These are phyloP conservation scores for Cicer pinnatifidum DNA, from an alignment of 306 rosid species.

Conservation along the genomic window DNA sequence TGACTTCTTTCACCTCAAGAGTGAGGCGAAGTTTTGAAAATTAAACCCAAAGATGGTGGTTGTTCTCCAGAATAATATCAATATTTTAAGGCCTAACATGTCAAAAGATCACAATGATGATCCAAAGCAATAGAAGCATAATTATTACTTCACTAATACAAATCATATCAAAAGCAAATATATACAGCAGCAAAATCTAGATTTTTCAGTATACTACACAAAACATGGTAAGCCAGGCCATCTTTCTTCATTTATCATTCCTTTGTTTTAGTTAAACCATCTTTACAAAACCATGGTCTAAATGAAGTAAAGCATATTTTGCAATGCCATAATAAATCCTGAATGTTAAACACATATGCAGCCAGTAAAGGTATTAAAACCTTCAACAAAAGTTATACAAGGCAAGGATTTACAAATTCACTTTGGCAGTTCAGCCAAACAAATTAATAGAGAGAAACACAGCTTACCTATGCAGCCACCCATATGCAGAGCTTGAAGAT, in stretches of 20 bases:
- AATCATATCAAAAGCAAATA: slow-evolving; percentile 25
- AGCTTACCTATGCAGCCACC: slow-evolving; percentile 77
- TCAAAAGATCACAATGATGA: slow-evolving; percentile 28
- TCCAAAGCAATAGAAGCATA: slow-evolving; percentile 12
- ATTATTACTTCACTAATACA: slow-evolving; percentile 18
- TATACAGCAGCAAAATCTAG: slow-evolving; percentile 29
- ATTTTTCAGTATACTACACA: slow-evolving; percentile 34
- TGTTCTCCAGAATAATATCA: slow-evolving; percentile 31
- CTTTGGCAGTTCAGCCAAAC: slow-evolving; percentile 32
- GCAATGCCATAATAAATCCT: slow-evolving; percentile 27
- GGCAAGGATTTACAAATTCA: slow-evolving; percentile 26
- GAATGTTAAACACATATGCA: slow-evolving; percentile 11
- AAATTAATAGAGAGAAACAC: slow-evolving; percentile 38
- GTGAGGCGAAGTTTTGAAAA: slow-evolving; percentile 33
- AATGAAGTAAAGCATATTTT: slow-evolving; percentile 5
- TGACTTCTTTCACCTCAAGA: slow-evolving; percentile 27
- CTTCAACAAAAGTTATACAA: neutral
- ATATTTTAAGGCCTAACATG: slow-evolving; percentile 12
- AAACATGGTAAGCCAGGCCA: slow-evolving; percentile 34
- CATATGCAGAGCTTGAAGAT: slow-evolving; percentile 71
- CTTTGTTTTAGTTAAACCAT: slow-evolving; percentile 37
- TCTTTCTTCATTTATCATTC: slow-evolving; percentile 35
- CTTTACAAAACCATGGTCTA: slow-evolving; percentile 18
- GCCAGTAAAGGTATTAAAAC: slow-evolving; percentile 23
- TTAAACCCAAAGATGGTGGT: slow-evolving; percentile 14